A percentile compares a stretch with the other conserved stretches of the same genome.
Conservation (phyloP, 345 rosid species). For the Salix brachista region DNA sequence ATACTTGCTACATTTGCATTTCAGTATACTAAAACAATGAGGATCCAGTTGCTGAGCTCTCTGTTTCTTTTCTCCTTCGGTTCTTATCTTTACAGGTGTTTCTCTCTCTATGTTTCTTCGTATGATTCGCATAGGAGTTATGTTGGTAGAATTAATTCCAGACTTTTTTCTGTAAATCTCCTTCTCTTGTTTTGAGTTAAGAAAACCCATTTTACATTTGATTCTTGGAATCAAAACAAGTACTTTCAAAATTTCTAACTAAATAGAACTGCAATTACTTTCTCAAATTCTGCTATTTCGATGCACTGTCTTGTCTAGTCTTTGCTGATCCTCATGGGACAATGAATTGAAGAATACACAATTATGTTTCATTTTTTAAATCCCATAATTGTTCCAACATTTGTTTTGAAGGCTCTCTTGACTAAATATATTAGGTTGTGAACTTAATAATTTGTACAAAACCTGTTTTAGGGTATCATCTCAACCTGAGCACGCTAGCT, state of each 20-base stretch:
- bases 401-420: not conserved
- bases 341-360: not conserved
- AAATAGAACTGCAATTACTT: not conserved
- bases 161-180: not conserved
- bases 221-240: not conserved
- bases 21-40: constrained; percentile 20
- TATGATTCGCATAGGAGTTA: not conserved
- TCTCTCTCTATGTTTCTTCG: not conserved
- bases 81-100: constrained; percentile 31
- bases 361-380: not conserved
- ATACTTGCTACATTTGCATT: not conserved
- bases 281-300: not conserved
- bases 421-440: not conserved
- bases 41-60: constrained; percentile 12
- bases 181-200: not conserved
- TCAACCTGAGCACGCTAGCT: constrained; percentile 40
- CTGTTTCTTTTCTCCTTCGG: constrained; percentile 27
- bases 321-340: not conserved
- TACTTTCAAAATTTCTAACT: not conserved
- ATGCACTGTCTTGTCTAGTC: not conserved
- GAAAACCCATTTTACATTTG: not conserved
- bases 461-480: constrained; percentile 32
- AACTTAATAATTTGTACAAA: not conserved
- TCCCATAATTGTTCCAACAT: not conserved
- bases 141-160: not conserved